These are phyloP conservation scores for Macrophomina tecta DNA, from an alignment of 2,329 filamentous ascomycete species.

Conservation along the genomic window DNA sequence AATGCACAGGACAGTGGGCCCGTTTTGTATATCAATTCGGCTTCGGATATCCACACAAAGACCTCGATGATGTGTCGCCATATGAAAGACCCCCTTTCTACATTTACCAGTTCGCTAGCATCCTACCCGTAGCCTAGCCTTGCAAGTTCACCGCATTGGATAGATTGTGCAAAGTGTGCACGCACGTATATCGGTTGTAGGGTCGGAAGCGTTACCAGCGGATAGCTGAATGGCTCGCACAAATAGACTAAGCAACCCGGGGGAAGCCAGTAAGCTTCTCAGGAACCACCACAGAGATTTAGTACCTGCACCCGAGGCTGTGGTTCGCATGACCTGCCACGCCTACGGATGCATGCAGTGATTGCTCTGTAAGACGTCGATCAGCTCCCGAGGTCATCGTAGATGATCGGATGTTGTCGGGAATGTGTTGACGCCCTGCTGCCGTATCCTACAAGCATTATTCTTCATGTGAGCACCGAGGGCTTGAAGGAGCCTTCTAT, in stretches of 20 bases:
- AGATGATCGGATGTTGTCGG: slow-evolving; percentile 7
- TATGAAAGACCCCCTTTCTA: too few relatives aligned
- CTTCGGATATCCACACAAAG: too few relatives aligned
- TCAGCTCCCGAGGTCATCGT: slow-evolving; percentile 5
- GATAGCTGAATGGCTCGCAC: neutral
- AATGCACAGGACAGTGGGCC: too few relatives aligned
- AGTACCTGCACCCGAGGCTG: neutral
- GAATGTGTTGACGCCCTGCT: neutral
- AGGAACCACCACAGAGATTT: neutral
- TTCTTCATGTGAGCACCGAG: slow-evolving; percentile 1
- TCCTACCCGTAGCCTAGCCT: too few relatives aligned
- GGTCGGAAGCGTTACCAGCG: neutral
- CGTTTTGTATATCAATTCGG: too few relatives aligned
- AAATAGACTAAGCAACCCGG: neutral
- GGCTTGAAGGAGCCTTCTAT: neutral
- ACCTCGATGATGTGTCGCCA: too few relatives aligned
- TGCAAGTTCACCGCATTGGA: too few relatives aligned
- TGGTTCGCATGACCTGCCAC: neutral
- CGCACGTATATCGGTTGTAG: neutral
- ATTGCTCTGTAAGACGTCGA: neutral
- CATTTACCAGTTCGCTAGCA: too few relatives aligned
- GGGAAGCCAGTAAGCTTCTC: slow-evolving; percentile 1
- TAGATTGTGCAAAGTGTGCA: too few relatives aligned
- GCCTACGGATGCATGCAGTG: neutral
- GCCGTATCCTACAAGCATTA: neutral